Conservation (phyloP, 192 early-diverging fungal genomes). For the Podila verticillata region DNA sequence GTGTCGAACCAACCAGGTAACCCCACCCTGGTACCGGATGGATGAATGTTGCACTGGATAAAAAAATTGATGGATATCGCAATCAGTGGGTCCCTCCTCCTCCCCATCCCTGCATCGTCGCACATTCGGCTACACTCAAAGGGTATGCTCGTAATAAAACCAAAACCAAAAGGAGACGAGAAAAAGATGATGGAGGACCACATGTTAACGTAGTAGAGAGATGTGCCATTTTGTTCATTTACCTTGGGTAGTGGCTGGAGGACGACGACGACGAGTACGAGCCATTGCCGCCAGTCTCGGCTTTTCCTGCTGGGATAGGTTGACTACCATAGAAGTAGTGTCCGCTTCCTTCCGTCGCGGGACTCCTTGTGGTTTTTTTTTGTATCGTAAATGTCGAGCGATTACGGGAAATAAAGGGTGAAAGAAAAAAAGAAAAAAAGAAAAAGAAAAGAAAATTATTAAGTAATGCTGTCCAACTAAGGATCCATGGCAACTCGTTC, state of each 20-base stretch:
- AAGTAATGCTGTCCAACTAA: too few relatives aligned
- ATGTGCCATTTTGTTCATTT: neutral
- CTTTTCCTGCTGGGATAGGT: neutral
- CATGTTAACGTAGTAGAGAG: neutral
- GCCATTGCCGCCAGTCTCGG: neutral
- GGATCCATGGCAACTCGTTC: too few relatives aligned
- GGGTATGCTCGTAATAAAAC: too few relatives aligned
- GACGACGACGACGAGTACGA: constrained; percentile 7
- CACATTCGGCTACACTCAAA: too few relatives aligned
- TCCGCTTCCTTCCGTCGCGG: neutral
- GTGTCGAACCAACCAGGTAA: too few relatives aligned
- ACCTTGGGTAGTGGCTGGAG: constrained; percentile 4
- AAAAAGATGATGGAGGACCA: too few relatives aligned
- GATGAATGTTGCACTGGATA: too few relatives aligned
- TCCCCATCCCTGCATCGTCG: too few relatives aligned
- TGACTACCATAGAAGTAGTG: neutral
- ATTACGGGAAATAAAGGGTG: neutral
- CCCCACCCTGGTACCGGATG: too few relatives aligned
- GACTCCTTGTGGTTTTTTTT: constrained; percentile 4
- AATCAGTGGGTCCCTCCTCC: too few relatives aligned
- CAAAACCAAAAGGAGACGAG: too few relatives aligned
- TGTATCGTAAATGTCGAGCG: neutral
- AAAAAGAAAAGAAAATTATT: neutral
- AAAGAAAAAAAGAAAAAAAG: neutral
- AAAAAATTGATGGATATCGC: too few relatives aligned